Base-by-base conservation (phyloP, 2,329 filamentous ascomycete genomes). In the Alternaria conjuncta region DNA sequence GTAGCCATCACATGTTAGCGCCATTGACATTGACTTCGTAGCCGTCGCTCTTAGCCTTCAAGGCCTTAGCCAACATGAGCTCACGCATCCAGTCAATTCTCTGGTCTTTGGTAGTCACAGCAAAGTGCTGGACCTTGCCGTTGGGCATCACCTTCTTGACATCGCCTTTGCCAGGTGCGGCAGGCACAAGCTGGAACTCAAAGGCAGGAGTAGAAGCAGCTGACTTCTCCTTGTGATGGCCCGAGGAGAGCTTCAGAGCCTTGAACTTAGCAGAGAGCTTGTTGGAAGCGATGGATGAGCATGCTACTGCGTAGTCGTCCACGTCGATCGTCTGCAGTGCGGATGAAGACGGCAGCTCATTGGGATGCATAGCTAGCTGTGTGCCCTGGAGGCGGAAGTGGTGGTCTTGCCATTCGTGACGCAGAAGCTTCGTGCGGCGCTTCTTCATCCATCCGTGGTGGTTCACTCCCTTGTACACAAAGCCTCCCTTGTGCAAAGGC, bases 1-100 rank as follows among this genome's bases (percentile, higher is more conserved):
- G 51, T 10, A n/a, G n/a, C 32, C 26, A 61, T 65, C 55, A 79
- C 62, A 78, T 67, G 51, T 72, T 72, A 23, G 71, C 69, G 15
- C 92, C 92, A 76, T 95, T 95, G 67, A 94, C 88, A 75, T 89
- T 91, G 72, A 96, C 88, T 81, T 94, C 91, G 72, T 91, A 95
- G 18, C 93, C 93, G 71, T 93, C 90, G 50, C 88, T 89, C 86
- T 94, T 96, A 81, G 93, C 91, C 84, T 90, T 92, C 77, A 93
- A 84, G 18, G 93, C 93, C 84, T 96, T 96, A 57, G 93, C 93
- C 49, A 96, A 88, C 93, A 96, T 96, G 65, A 96, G 83, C 85
- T 96, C 93, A 58, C 93, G 86, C 93, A 96, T 96, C 96, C 96
- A 99, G 79, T 97, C 95, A 74, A 98, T 97, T 65, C 95, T 88